Percentiles rank a stretch among this genome's conserved stretches.
These are phyloP conservation scores for Eucalyptus erythrocorys DNA, from an alignment of 345 rosid genomes.

Conservation along the genomic window DNA sequence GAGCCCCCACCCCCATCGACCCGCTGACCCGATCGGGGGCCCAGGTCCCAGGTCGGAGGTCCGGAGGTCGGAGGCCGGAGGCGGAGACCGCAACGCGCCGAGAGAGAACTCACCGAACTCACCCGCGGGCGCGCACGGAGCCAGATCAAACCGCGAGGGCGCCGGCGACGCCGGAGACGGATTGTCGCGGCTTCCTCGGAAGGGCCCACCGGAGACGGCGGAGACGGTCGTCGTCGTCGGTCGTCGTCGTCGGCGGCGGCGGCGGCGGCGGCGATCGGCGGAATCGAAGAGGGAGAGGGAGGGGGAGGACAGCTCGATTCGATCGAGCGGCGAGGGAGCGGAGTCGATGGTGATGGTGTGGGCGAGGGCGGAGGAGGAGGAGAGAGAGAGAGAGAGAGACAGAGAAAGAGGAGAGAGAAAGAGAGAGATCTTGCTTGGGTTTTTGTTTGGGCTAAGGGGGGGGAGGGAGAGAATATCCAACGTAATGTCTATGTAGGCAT, in stretches of 20 bases:
- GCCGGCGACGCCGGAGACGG: not conserved
- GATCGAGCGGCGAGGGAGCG: not conserved
- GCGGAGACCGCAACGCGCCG: not conserved
- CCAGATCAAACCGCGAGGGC: not conserved
- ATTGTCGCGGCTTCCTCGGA: not conserved
- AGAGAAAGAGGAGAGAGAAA: too few species aligned
- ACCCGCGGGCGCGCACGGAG: not conserved
- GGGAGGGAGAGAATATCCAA: not conserved
- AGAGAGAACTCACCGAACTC: not conserved
- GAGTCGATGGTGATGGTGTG: not conserved
- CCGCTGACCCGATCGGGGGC: not conserved
- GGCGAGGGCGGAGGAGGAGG: not conserved
- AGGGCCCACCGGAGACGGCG: not conserved
- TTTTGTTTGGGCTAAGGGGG: not conserved
- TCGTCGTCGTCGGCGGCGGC: not conserved
- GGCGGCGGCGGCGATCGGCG: not conserved
- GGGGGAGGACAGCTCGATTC: not conserved
- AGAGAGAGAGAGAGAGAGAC: not conserved
- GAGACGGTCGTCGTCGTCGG: not conserved
- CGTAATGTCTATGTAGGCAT: not conserved
- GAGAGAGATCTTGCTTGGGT: not conserved
- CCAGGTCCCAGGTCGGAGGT: not conserved
- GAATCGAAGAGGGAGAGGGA: not conserved
- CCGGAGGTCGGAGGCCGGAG: not conserved
- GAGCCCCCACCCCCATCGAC: not conserved